Evolutionary conservation across 768 basidiomycete genomes (phyloP), one percentile per base, ranked within the genome.

Genomic region (Neoboletus brunneissimus): DNA sequence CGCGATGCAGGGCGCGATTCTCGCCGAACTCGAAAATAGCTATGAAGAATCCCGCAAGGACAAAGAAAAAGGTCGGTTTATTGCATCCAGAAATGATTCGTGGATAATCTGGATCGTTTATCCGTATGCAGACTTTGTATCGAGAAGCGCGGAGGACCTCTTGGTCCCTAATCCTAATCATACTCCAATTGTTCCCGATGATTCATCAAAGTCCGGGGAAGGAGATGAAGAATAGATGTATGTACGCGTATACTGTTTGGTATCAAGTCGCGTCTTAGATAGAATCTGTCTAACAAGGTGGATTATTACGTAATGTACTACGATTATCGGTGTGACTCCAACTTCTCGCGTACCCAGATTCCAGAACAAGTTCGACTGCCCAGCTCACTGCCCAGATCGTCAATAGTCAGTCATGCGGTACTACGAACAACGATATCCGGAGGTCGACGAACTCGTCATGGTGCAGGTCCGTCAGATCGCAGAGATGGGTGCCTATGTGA

Each of bases 401-500:
- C 47, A 23, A 12, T 13, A 11, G 16, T 48, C 22, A 1, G 34
- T 20, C 10, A 94, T 95, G 93, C 85, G 94, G 38, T 98, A 93
- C 75, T 97, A 96, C 74, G 87, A 92, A 72, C 90, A 89, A 67
- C 85, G 87, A 65, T 97, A 94, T 70, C 94, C 94, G 27, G 91
- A 98, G 74, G 92, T 97, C 60, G 96, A 99, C 72, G 92, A 97
- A 72, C 87, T 98, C 50, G 97, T 98, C 74, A 98, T 98, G 96
- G 97, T 99, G 13, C 95, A 98, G 71, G 97, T 99, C 60, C 91
- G 92, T 72, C 94, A 97, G 77, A 99, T 99, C 66, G 93, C 94
- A 51, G 96, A 99, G 74, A 99, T 98, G 96, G 97, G 97, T 47
- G 97, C 97, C 44, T 98, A 99, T 72, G 97, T 99, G 61, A 98